These are phyloP conservation scores for Akebia trifoliata DNA, from an alignment of 164 flowering plant genomes.

Conservation along the genomic window DNA sequence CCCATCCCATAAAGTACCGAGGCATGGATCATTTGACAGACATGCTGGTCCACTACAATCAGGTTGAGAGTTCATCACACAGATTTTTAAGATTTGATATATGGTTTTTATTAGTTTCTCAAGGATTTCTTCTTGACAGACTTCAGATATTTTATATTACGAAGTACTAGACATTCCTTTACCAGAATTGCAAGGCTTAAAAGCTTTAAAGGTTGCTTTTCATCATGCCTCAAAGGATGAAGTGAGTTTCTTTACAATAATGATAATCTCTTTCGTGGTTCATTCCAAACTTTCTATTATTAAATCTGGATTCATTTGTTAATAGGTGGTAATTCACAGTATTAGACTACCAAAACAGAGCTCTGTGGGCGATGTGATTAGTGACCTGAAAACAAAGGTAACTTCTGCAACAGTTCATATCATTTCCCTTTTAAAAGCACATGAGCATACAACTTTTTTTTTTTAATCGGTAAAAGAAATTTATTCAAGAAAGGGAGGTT, in stretches of 20 bases:
- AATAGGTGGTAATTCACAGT: conserved; percentile 43
- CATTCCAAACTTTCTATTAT: not conserved
- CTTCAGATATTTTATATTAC: conserved; percentile 70
- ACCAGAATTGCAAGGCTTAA: conserved; percentile 61
- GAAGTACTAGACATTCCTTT: conserved; percentile 82
- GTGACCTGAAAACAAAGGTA: conserved; percentile 50
- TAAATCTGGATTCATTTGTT: conserved; percentile 1
- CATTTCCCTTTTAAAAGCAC: no score
- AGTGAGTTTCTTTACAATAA: conserved; percentile 20
- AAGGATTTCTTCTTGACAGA: conserved; percentile 28
- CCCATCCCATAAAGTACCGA: conserved; percentile 59
- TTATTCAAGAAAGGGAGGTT: no score
- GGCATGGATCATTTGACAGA: conserved; percentile 61
- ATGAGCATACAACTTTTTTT: no score
- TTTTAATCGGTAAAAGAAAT: no score
- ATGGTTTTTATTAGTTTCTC: not conserved
- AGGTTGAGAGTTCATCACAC: conserved; percentile 28
- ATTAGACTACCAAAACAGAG: conserved; percentile 57
- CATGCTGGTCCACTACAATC: conserved; percentile 76
- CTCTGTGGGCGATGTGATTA: conserved; percentile 54
- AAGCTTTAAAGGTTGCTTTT: conserved; percentile 49
- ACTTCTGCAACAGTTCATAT: not conserved
- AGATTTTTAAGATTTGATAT: not conserved
- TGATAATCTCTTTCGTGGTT: not conserved
- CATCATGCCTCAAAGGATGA: conserved; percentile 46